Base-by-base conservation (phyloP, 148 eudicot genomes). In the Arbutus unedo region DNA sequence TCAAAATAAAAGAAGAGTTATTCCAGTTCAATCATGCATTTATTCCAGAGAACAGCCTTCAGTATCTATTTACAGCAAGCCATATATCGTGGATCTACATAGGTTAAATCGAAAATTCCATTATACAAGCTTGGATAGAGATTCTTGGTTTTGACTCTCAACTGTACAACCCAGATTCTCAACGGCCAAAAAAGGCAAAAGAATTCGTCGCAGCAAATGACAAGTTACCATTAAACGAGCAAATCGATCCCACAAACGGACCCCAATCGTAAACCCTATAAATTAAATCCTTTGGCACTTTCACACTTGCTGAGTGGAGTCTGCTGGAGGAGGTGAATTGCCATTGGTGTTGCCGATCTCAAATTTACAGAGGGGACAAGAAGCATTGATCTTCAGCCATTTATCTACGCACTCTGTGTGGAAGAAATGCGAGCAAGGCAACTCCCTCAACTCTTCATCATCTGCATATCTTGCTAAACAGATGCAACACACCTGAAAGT, bases 381-480 rank as follows among this genome's bases (percentile, higher is more conserved):
- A 87, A 54, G 97, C 93, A 74, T 91, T 93, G 83, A 93, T 93
- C 87, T 88, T 90, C 82, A 93, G 89, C 94, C 97, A 91, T 86
- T 85, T 93, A 87, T 93, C 97, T 54, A 93, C 93, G 45, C 94
- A 93, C 74, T 89, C 93, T 79, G 88, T 75, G 18, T 93, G 97
- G 83, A 93, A 93, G 89, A 93, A 90, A 90, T 93, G 97, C 75
- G 86, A 64, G 85, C 97, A 93, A 18, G 93, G 97, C 70, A 93
- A 90, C 90, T 91, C 97, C 83, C 94, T 89, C 83, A 93, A 83
- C 88, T 89, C 91, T 77, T 91, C 93, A 77, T 89, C 84, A 81
- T 91, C 90, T 57, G 86, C 83, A 74, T 91, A 93, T 64, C 87
- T 86, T 18, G 93, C 84, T 79, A 93, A 85, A 89, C 97, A 93